Conservation (phyloP, 1,284 basidiomycete genomes). For the Afroboletus lepidellus region DNA sequence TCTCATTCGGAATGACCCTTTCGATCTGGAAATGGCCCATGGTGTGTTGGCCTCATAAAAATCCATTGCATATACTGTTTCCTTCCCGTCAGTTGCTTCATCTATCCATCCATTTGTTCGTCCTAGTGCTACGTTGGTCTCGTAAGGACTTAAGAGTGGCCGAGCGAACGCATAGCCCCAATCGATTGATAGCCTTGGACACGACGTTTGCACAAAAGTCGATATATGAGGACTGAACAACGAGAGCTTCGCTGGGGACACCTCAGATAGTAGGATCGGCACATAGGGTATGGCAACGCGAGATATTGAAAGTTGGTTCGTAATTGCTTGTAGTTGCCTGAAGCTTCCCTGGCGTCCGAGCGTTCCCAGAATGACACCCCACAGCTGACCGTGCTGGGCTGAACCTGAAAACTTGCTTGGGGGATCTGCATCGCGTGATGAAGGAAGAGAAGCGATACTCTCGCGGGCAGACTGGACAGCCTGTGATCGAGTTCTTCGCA, state of each 20-base stretch:
- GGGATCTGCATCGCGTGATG: slow-evolving; percentile 1
- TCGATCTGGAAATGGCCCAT: slow-evolving; percentile 64
- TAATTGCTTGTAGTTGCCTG: slow-evolving; percentile 86
- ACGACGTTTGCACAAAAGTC: slow-evolving; percentile 93
- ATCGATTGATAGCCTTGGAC: slow-evolving; percentile 94
- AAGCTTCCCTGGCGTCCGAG: slow-evolving; percentile 93
- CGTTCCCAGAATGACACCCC: slow-evolving; percentile 97
- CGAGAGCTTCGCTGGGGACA: slow-evolving; percentile 91
- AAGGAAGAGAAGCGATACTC: slow-evolving; percentile 47
- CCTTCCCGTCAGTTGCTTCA: slow-evolving; percentile 33
- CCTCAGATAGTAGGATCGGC: slow-evolving; percentile 91
- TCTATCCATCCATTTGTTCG: slow-evolving; percentile 65
- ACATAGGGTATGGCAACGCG: slow-evolving; percentile 69
- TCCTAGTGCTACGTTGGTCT: slow-evolving; percentile 87
- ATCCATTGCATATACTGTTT: slow-evolving; percentile 87
- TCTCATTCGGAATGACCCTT: slow-evolving; percentile 30
- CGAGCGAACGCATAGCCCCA: slow-evolving; percentile 96
- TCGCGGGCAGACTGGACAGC: slow-evolving; percentile 75
- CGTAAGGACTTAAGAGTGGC: slow-evolving; percentile 92
- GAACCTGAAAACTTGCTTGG: slow-evolving; percentile 1
- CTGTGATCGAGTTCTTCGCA: slow-evolving; percentile 74
- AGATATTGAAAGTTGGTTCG: slow-evolving; percentile 58
- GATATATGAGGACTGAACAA: slow-evolving; percentile 81
- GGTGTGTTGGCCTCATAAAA: slow-evolving; percentile 84
- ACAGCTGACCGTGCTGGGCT: slow-evolving; percentile 39